Percentiles rank a stretch among this genome's conserved stretches.
Conservation (phyloP, 805 yeast genomes). For the Cyberlindnera americana region DNA sequence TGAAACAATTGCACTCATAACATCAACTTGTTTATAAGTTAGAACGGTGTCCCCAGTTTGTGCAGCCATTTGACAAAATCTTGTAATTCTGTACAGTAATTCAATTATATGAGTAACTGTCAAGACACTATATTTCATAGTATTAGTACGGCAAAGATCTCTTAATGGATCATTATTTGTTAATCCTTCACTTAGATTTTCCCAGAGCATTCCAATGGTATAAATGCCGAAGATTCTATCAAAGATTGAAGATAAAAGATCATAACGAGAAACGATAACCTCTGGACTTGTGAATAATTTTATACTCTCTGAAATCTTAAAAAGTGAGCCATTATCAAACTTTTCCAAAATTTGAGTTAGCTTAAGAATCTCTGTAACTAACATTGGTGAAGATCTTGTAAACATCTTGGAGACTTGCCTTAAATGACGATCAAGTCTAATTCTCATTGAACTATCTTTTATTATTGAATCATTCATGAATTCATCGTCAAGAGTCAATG, state of each 20-base stretch:
- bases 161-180: constrained; percentile 11
- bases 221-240: constrained; percentile 11
- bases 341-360: constrained; percentile 17
- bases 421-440: constrained; percentile 6
- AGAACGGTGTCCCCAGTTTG: constrained; percentile 4
- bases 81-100: constrained; percentile 16
- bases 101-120: constrained; percentile 23
- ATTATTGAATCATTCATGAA: constrained; percentile 5
- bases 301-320: constrained; percentile 12
- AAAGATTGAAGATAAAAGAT: constrained; percentile 3
- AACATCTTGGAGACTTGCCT: constrained; percentile 16
- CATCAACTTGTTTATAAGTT: constrained; percentile 18
- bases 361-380: constrained; percentile 14
- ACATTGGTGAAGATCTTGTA: constrained; percentile 7
- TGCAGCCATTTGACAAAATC: constrained; percentile 3
- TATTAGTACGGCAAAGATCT: constrained; percentile 14
- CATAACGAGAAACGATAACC: constrained; percentile 6
- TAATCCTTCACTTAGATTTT: constrained; percentile 16
- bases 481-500: constrained; percentile 21
- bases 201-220: constrained; percentile 19
- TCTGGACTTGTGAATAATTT: constrained; percentile 5
- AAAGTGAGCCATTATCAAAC: constrained; percentile 12
- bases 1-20: constrained; percentile 10
- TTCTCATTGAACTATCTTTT: not conserved
- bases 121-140: constrained; percentile 22